phyloP scores from a whole-genome alignment of 139 green algal species.

The Dunaliella primolecta region DNA sequence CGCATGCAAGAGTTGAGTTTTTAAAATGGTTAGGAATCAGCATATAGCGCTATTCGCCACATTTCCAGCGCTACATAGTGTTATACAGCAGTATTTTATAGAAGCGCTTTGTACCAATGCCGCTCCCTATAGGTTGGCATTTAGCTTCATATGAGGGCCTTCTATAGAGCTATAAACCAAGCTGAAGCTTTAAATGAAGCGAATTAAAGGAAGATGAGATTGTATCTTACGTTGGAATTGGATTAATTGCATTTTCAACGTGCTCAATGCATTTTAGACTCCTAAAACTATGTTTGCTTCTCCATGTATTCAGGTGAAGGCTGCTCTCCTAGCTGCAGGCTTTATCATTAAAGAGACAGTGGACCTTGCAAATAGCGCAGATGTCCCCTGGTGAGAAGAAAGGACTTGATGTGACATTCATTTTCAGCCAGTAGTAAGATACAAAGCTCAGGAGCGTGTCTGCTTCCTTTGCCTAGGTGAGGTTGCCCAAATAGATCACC shows the following conservation, averaged over 20 bases:
- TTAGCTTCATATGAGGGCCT: no score
- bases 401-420: background rate
- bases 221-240: background rate
- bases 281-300: background rate
- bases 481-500: background rate
- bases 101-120: no score
- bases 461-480: background rate
- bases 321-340: conserved; percentile 52
- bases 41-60: no score
- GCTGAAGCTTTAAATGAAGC: no score
- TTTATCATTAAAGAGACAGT: conserved; percentile 52
- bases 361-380: conserved; percentile 51
- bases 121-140: no score
- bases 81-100: no score
- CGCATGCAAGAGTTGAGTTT: no score
- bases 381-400: conserved; percentile 51
- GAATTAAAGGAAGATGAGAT: no score
- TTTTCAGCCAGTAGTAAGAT: background rate
- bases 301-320: conserved; percentile 11
- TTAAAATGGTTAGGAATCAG: no score
- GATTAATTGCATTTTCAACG: background rate
- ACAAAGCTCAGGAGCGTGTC: background rate
- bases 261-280: background rate
- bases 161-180: no score
- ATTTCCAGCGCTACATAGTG: no score